Evolutionary conservation across 306 rosid species (phyloP), one percentile per base, ranked within the genome.

Genomic region (Prosopis cineraria): DNA sequence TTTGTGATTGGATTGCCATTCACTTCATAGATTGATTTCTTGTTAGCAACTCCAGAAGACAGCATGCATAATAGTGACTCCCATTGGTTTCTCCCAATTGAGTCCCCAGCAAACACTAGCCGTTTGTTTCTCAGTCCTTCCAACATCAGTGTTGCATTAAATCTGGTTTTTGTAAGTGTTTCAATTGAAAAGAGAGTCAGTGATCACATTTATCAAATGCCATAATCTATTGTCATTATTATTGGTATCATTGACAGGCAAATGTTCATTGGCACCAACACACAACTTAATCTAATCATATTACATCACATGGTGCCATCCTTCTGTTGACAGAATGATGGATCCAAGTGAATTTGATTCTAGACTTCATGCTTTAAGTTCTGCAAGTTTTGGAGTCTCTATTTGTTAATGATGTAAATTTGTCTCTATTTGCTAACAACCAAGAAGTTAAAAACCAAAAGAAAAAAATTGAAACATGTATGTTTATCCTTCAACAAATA

Each of bases 1-100:
- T 91, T 93, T 66, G 98, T 91, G 33, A 84, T 84, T 71, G 84
- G 87, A 31, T 72, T 79, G 9, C 96, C 98, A 65, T 91, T 93
- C 77, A 91, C 96, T 90, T 93, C 97, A 63, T 91, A 91, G 77
- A 93, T 91, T 48, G 91, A 88, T 52, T 85, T 88, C 85, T 90
- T 85, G 64, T 90, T 67, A 20, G 84, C 55, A 77, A 90, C 87
- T 66, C 73, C 96, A 60, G 96, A 88, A 52, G 98, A 86, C 24
- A 93, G 93, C 96, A 93, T 73, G 89, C 98, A 93, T 10, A 93
- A 83, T 52, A 93, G 88, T 13, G 97, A 93, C 47, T 93, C 97
- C 98, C 98, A 93, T 78, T 91, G 97, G 81, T 93, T 93, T 81
- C 98, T 85, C 50, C 98, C 98, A 11, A 93, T 91, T 31, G 98